Percentiles rank a stretch among this genome's conserved stretches.
Evolutionary conservation across 2,329 filamentous ascomycete genomes (phyloP).

Genomic region (Sclerotinia trifoliorum): DNA sequence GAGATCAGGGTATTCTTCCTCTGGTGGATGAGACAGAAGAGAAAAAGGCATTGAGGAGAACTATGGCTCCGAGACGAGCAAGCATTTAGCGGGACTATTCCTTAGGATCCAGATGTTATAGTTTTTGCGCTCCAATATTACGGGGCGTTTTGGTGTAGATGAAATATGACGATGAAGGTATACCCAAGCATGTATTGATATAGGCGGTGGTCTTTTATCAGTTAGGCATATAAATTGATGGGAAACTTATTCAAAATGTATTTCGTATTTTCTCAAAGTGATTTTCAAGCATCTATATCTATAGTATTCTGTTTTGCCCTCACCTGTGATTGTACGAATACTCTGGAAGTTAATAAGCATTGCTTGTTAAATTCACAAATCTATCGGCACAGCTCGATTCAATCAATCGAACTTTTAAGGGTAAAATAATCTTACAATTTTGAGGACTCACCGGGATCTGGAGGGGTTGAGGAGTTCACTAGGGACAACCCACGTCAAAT

Average conservation of each 20-base stretch:
- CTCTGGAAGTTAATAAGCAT: not conserved
- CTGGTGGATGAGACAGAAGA: slow-evolving; percentile 70
- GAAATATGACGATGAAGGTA: not conserved
- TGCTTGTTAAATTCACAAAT: too few species aligned
- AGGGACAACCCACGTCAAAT: not conserved
- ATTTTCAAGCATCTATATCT: not conserved
- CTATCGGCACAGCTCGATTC: too few species aligned
- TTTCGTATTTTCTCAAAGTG: not conserved
- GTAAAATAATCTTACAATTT: not conserved
- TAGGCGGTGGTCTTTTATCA: not conserved
- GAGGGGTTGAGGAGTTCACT: not conserved
- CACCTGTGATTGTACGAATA: not conserved
- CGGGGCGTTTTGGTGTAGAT: slow-evolving; percentile 8
- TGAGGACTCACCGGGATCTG: not conserved
- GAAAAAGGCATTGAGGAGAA: slow-evolving; percentile 72
- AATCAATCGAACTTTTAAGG: too few species aligned
- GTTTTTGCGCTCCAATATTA: not conserved
- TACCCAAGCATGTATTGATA: slow-evolving; percentile 11
- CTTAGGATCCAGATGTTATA: not conserved
- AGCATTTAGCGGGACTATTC: slow-evolving; percentile 56
- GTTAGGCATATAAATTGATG: not conserved
- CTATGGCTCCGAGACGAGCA: slow-evolving; percentile 75
- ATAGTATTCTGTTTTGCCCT: not conserved
- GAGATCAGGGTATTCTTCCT: slow-evolving; percentile 73
- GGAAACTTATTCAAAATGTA: not conserved